phyloP scores from a whole-genome alignment of 2,329 filamentous ascomycete genomes.

The Aureobasidium sp. region DNA sequence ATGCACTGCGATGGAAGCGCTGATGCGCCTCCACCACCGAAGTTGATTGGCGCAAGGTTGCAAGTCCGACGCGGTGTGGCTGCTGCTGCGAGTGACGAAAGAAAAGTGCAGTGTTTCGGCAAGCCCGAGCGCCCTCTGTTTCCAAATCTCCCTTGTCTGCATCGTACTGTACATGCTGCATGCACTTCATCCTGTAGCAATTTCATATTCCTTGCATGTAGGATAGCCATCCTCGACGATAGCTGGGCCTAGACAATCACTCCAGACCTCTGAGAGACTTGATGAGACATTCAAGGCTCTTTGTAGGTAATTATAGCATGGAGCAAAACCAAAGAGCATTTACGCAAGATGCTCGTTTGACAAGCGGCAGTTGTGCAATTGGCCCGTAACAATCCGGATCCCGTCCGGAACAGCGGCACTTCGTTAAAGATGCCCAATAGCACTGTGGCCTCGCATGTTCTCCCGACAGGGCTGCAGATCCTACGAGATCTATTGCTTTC shows the following conservation, averaged over 20 bases:
- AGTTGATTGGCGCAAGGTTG: not conserved
- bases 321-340: not conserved
- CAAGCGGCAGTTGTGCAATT: conserved; percentile 2
- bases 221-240: not conserved
- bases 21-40: not conserved
- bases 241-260: not conserved
- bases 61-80: not conserved
- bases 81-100: conserved; percentile 2
- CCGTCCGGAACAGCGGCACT: not conserved
- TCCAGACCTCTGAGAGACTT: not conserved
- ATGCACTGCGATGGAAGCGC: not conserved
- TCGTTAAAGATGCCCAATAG: not conserved
- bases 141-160: conserved; percentile 3
- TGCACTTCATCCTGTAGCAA: not conserved
- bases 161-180: not conserved
- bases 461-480: conserved; percentile 8
- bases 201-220: not conserved
- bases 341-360: not conserved
- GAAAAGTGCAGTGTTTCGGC: not conserved
- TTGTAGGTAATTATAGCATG: not conserved
- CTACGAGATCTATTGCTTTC: not conserved
- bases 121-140: conserved; percentile 4
- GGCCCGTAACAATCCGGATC: not conserved
- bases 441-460: not conserved
- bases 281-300: not conserved